Percentiles rank a stretch among this genome's conserved stretches.
These are phyloP conservation scores for Hibiscus syriacus DNA, from an alignment of 345 rosid genomes.

Conservation along the genomic window DNA sequence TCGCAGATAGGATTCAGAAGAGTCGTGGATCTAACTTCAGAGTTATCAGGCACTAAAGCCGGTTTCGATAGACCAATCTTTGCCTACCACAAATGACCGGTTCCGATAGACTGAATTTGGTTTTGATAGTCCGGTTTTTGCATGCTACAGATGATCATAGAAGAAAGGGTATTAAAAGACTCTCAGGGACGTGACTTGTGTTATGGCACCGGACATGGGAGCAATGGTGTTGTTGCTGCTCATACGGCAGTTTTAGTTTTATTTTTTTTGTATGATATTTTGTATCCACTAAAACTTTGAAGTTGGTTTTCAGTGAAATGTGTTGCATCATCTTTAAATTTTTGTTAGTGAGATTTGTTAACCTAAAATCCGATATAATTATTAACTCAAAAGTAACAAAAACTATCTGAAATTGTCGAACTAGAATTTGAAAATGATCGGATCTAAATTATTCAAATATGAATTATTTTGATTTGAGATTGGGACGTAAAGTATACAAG, in stretches of 20 bases:
- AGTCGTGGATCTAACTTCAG: constrained; percentile 65
- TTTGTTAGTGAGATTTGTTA: too few species aligned
- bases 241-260: neutral
- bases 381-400: too few species aligned
- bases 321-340: neutral
- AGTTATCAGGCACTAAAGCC: constrained; percentile 50
- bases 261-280: neutral
- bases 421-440: too few species aligned
- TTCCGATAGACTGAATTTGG: constrained; percentile 22
- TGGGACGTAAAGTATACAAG: too few species aligned
- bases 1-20: constrained; percentile 83
- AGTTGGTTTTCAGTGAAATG: neutral
- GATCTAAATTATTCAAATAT: too few species aligned
- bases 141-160: constrained; percentile 34
- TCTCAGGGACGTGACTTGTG: neutral
- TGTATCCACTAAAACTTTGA: neutral
- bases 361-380: too few species aligned
- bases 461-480: too few species aligned
- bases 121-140: constrained; percentile 70
- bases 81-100: constrained; percentile 42
- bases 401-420: too few species aligned
- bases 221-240: neutral
- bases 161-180: neutral
- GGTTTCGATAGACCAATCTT: constrained; percentile 82
- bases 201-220: neutral